A percentile compares a stretch with the other conserved stretches of the same genome.
Conservation (phyloP, 306 rosid species). For the Pyrus communis region DNA sequence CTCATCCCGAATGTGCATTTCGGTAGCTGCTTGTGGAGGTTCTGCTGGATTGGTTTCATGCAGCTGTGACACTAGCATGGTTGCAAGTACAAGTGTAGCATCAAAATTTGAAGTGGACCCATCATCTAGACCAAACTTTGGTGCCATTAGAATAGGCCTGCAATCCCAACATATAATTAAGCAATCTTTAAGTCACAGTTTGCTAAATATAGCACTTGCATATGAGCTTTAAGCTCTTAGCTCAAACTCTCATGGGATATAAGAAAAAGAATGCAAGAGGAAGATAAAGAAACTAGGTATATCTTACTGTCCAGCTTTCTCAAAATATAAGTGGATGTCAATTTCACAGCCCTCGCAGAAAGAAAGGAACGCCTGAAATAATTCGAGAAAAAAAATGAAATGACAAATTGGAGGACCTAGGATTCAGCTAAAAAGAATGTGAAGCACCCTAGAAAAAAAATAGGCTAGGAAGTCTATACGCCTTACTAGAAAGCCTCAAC, state of each 20-base stretch:
- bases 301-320: conserved; percentile 93
- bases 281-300: not conserved
- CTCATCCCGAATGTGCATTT: conserved; percentile 40
- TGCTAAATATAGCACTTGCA: not conserved
- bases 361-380: conserved; percentile 86
- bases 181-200: not conserved
- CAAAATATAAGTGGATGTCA: conserved; percentile 76
- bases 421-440: not conserved
- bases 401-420: not conserved
- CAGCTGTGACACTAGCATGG: conserved; percentile 85
- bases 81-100: conserved; percentile 90
- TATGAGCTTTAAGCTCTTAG: not conserved
- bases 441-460: not conserved
- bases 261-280: not conserved
- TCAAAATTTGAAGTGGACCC: conserved; percentile 74
- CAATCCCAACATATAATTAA: conserved; percentile 8
- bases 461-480: not conserved
- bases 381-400: conserved; percentile 8
- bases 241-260: not conserved
- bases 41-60: conserved; percentile 44
- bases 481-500: not conserved
- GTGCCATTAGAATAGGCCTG: conserved; percentile 96
- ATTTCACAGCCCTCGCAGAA: conserved; percentile 93
- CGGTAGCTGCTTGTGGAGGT: conserved; percentile 43
- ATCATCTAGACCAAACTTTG: conserved; percentile 79